Conservation (phyloP, 108 stramenopile species). For the Cyclotella baltica region DNA sequence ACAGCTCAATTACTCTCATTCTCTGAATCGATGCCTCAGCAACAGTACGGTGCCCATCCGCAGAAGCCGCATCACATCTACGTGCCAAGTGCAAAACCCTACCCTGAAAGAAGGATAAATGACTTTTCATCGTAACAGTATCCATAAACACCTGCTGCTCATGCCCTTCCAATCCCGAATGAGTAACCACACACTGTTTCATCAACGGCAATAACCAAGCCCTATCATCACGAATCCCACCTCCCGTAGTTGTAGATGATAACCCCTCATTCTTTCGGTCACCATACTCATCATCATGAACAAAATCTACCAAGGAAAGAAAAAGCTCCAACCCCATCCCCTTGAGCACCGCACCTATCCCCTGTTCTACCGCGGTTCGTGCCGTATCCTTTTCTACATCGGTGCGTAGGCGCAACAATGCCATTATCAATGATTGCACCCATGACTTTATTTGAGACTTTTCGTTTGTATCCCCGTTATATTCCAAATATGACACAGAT, state of each 20-base stretch:
- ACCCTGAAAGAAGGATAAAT: conserved; percentile 74
- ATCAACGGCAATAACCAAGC: conserved; percentile 76
- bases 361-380: conserved; percentile 64
- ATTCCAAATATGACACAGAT: conserved; percentile 52
- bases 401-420: conserved; percentile 36
- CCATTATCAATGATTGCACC: conserved; percentile 47
- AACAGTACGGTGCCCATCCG: conserved; percentile 50
- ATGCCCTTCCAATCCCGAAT: conserved; percentile 5
- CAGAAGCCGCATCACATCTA: conserved; percentile 63
- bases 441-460: conserved; percentile 38
- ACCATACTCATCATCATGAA: conserved; percentile 37
- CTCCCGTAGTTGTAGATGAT: conserved; percentile 35
- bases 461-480: conserved; percentile 6
- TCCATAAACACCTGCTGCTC: neutral
- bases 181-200: conserved; percentile 47
- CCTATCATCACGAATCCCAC: conserved; percentile 53
- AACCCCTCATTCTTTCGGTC: conserved; percentile 2
- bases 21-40: conserved; percentile 51
- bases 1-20: conserved; percentile 67
- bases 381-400: conserved; percentile 53
- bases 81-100: conserved; percentile 70
- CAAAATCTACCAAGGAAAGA: conserved; percentile 58
- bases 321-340: conserved; percentile 73
- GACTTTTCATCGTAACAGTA: conserved; percentile 23
- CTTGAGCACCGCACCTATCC: conserved; percentile 61